Evolutionary conservation across 2,329 filamentous ascomycete species (phyloP).

Genomic region (Xylaria digitata): DNA sequence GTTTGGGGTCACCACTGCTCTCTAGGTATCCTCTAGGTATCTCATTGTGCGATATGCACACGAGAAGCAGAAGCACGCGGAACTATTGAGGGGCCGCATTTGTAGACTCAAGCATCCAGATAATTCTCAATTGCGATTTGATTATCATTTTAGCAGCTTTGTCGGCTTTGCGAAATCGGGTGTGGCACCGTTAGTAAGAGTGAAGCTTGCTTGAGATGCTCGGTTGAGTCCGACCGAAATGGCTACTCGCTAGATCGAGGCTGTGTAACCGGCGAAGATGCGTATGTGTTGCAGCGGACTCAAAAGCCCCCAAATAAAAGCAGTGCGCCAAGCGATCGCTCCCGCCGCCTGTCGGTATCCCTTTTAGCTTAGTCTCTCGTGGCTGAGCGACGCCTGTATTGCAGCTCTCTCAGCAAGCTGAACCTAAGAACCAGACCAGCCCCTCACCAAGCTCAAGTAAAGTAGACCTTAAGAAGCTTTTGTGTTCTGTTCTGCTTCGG

Average conservation of each 20-base stretch:
- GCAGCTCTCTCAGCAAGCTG: constrained; percentile 15
- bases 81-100: constrained; percentile 3
- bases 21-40: neutral
- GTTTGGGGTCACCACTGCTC: constrained; percentile 4
- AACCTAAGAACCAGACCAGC: constrained; percentile 8
- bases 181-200: constrained; percentile 1
- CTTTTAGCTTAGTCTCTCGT: constrained; percentile 45
- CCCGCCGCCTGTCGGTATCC: constrained; percentile 46
- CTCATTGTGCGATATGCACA: constrained; percentile 8
- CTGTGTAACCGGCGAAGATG: constrained; percentile 4
- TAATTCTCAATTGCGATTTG: neutral
- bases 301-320: constrained; percentile 43
- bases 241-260: constrained; percentile 10
- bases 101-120: neutral
- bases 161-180: constrained; percentile 1
- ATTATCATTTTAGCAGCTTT: neutral
- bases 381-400: constrained; percentile 22
- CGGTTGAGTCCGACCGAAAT: neutral
- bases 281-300: constrained; percentile 22
- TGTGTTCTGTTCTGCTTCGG: neutral
- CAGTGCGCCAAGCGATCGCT: constrained; percentile 39
- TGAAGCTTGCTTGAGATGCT: constrained; percentile 5
- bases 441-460: constrained; percentile 11
- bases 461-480: constrained; percentile 1
- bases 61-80: neutral